Conservation (phyloP, 2,329 filamentous ascomycete species). For the Aquanectria penicillioides region DNA sequence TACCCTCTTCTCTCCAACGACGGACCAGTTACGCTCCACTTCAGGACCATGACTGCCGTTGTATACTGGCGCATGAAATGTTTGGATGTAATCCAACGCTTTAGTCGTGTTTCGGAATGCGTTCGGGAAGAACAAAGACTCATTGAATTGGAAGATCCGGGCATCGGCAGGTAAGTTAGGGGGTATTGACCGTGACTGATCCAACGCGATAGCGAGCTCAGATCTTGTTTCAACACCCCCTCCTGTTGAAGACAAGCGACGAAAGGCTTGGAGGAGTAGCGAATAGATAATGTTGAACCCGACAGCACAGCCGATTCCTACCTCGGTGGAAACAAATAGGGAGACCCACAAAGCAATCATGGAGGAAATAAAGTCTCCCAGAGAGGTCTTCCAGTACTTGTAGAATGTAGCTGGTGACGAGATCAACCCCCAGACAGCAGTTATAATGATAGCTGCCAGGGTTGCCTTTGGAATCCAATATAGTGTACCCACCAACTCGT, state of each 20-base stretch:
- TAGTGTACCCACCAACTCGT: constrained; percentile 67
- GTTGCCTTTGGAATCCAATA: constrained; percentile 77
- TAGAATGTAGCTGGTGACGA: constrained; percentile 68
- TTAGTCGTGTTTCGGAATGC: constrained; percentile 61
- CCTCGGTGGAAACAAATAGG: constrained; percentile 68
- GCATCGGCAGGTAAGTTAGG: constrained; percentile 56
- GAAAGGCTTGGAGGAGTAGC: constrained; percentile 67
- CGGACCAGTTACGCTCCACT: constrained; percentile 63
- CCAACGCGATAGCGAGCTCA: constrained; percentile 29
- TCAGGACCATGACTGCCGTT: constrained; percentile 43
- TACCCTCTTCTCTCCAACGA: constrained; percentile 59
- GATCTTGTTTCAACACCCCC: constrained; percentile 43
- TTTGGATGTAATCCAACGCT: constrained; percentile 60
- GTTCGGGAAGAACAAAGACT: constrained; percentile 70
- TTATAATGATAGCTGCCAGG: constrained; percentile 73
- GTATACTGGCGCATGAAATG: constrained; percentile 53
- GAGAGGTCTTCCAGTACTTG: constrained; percentile 70
- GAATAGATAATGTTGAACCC: constrained; percentile 72
- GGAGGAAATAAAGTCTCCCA: constrained; percentile 71
- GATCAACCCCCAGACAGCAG: constrained; percentile 70
- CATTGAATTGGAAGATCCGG: constrained; percentile 65
- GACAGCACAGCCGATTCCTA: constrained; percentile 68
- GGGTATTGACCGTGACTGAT: constrained; percentile 29
- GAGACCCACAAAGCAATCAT: constrained; percentile 74
- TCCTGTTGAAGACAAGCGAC: constrained; percentile 46